phyloP scores from a whole-genome alignment of 352 stramenopile species.

The Pythium sukuiense region DNA sequence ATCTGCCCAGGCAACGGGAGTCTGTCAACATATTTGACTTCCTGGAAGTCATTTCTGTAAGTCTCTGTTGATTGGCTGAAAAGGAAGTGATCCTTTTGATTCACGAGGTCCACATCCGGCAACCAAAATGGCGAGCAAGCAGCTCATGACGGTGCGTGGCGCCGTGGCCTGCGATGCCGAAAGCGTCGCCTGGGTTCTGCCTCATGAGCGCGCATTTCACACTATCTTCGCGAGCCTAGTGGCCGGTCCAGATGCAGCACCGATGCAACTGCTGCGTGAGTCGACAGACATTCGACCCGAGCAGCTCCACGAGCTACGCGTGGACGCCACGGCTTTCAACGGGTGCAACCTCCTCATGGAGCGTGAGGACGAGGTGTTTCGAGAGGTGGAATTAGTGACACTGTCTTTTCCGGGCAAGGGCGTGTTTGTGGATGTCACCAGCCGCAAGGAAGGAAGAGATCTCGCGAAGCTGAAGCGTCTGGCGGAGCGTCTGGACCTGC shows the following conservation, averaged over 20 bases:
- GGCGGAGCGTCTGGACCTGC: conserved; percentile 39
- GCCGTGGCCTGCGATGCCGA: conserved; percentile 35
- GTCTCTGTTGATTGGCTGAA: conserved; percentile 1
- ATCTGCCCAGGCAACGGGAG: no score
- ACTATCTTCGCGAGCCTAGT: conserved; percentile 27
- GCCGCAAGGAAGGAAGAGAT: conserved; percentile 51
- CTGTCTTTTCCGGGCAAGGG: conserved; percentile 6
- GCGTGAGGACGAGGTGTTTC: conserved; percentile 76
- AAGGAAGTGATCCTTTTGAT: background rate
- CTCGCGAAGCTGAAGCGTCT: conserved; percentile 20
- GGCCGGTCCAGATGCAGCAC: background rate
- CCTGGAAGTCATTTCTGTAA: background rate
- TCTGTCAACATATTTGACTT: background rate
- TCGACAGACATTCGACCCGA: conserved; percentile 39
- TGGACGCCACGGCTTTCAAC: conserved; percentile 32
- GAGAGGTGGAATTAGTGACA: conserved; percentile 51
- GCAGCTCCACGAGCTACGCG: conserved; percentile 56
- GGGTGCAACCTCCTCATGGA: conserved; percentile 58
- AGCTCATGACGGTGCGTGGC: conserved; percentile 40
- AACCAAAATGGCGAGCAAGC: conserved; percentile 14
- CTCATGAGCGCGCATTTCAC: conserved; percentile 66
- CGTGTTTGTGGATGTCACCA: conserved; percentile 57
- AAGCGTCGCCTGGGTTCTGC: conserved; percentile 42
- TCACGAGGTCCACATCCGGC: background rate
- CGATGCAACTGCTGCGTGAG: conserved; percentile 3